phyloP scores from a whole-genome alignment of 495 filamentous ascomycete genomes.

The Penicillium argentinense region DNA sequence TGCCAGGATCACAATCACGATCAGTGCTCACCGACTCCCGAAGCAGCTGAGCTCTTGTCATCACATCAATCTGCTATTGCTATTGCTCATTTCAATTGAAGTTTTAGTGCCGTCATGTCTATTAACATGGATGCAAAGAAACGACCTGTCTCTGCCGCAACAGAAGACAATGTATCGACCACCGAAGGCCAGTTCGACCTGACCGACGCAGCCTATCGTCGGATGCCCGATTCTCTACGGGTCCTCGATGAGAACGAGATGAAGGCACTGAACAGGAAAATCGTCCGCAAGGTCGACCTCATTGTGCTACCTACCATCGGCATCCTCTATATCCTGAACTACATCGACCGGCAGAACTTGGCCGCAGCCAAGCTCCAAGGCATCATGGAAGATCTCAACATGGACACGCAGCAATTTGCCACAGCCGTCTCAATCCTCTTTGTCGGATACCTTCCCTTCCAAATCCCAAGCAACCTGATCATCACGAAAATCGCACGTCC shows the following conservation, averaged over 20 bases:
- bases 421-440: slow-evolving; percentile 33
- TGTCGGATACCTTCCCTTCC: slow-evolving; percentile 53
- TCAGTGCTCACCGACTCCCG: slow-evolving; percentile 1
- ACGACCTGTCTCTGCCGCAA: slow-evolving; percentile 4
- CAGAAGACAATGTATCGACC: slow-evolving; percentile 28
- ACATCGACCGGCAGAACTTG: slow-evolving; percentile 38
- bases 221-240: slow-evolving; percentile 33
- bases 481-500: slow-evolving; percentile 43
- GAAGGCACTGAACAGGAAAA: slow-evolving; percentile 26
- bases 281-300: slow-evolving; percentile 44
- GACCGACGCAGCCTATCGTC: slow-evolving; percentile 21
- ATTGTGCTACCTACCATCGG: slow-evolving; percentile 35
- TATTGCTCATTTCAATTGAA: not conserved
- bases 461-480: slow-evolving; percentile 60
- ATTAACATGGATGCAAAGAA: slow-evolving; percentile 26
- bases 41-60: not conserved
- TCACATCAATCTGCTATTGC: not conserved
- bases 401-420: slow-evolving; percentile 29
- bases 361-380: slow-evolving; percentile 29
- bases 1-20: not conserved
- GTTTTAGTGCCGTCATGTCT: not conserved
- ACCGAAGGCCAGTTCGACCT: slow-evolving; percentile 33
- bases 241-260: slow-evolving; percentile 28
- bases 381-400: slow-evolving; percentile 28
- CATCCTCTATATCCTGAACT: slow-evolving; percentile 42